Evolutionary conservation across 805 yeast species (phyloP), one percentile per base, ranked within the genome.

Genomic region (Sungouiella thailandica): DNA sequence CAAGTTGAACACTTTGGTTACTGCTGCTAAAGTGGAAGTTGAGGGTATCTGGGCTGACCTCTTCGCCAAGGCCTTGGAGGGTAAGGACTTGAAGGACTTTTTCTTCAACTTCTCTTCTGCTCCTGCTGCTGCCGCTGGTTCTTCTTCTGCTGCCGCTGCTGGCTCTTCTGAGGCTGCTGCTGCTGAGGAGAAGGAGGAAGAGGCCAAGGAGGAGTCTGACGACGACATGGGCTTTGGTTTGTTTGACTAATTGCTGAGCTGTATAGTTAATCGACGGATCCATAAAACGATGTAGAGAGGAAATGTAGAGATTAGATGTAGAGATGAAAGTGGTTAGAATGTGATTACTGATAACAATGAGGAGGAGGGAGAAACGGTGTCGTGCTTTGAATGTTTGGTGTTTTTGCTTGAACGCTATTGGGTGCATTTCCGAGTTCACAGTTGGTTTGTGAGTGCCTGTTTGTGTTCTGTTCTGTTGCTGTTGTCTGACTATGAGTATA

Each of bases 41-140:
- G 72, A 67, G 58, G 50, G 55, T 37, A 65, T 67, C 58, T 67
- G 72, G 72, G 58, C 70, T 46, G 70, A 66, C 55, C 54, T 67
- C 51, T 67, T 52, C 59, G 62, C 72, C 51, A 66, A 64, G 59
- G 72, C 72, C 49, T 62, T 67, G 51, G 66, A 61, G 42, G 68
- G 68, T 47, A 56, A 64, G 57, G 53, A 67, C 65, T 65, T 67
- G 60, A 65, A 66, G 60, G 71, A 64, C 42, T 61, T 64, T 40
- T 67, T 67, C 70, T 67, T 67, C 65, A 67, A 67, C 70, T 57
- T 67, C 56, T 57, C 65, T 34, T 47, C 71, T 52, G 70, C 54
- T 44, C 66, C 72, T 46, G 70, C 70, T 54, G 58, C 66, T 40
- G 62, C 52, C 54, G 60, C 65, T 42, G 58, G 60, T 35, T 49